Evolutionary conservation across 2,329 filamentous ascomycete genomes (phyloP), one percentile per base, ranked within the genome.

Genomic region (Epichloe sylvatica): DNA sequence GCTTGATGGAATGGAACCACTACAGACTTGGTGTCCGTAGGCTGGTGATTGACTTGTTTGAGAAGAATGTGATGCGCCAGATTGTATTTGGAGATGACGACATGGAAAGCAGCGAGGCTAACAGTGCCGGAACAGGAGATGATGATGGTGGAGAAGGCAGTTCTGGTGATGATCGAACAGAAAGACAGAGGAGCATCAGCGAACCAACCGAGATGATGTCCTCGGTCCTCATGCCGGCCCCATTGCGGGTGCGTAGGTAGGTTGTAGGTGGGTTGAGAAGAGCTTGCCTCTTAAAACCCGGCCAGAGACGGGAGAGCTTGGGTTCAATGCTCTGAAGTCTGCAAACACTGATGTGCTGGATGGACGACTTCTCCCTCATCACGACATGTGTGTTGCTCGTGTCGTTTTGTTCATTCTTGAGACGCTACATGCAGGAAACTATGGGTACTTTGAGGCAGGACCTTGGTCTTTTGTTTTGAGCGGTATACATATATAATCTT

Each of bases 21-120:
- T 97, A 92, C 66, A 80, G 89, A 21, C 75, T 98, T 2, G 84
- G 83, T 1, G 85, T 94, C 30, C 84, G 91, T 53, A 83, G 91
- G 43, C 90, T 95, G 67, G 85, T 95, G 36, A 82, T 97, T 52
- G 92, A 97, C 62, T 70, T 98, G 21, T 98, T 98, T 60, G 91
- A 97, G 60, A 92, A 91, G 67, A 83, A 79, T 52, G 86, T 97
- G 41, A 75, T 97, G 67, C 76, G 89, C 54, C 79, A 80, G 55
- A 86, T 96, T 52, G 85, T 98, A 12, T 81, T 94, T 51, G 84
- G 85, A 19, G 67, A 66, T 19, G 67, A 68, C 9, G 83, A 84
- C 46, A 84, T 86, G 19, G 83, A 86, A 49, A 84, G 87, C 47
- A 66, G 62, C 35, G 65, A 62, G 36, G 83, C 86, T 49, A 84